A percentile compares a stretch with the other conserved stretches of the same genome.
These are phyloP conservation scores for Didymella arachidicola DNA, from an alignment of 2,329 filamentous ascomycete genomes.

Conservation along the genomic window DNA sequence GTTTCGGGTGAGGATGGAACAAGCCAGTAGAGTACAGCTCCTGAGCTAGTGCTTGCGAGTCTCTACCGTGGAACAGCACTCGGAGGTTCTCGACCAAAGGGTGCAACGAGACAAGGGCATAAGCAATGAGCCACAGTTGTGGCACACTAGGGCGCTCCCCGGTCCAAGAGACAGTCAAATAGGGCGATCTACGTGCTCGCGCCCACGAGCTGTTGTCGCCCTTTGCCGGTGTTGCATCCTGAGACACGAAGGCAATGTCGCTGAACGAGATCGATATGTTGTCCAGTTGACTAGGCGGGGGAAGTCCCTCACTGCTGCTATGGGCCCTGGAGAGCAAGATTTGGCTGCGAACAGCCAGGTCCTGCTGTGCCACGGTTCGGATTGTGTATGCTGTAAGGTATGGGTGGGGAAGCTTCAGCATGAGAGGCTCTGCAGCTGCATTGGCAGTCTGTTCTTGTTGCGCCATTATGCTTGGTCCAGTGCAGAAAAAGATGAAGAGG, in stretches of 20 bases:
- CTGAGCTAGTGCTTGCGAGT: slow-evolving; percentile 47
- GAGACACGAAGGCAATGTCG: slow-evolving; percentile 37
- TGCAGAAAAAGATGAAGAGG: slow-evolving; percentile 9
- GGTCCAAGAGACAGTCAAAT: slow-evolving; percentile 54
- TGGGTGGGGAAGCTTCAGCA: slow-evolving; percentile 49
- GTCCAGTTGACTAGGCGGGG: slow-evolving; percentile 39
- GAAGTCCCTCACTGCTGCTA: slow-evolving; percentile 28
- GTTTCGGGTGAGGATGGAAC: slow-evolving; percentile 52
- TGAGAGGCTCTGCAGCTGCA: slow-evolving; percentile 30
- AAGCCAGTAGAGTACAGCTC: slow-evolving; percentile 56
- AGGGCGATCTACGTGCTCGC: slow-evolving; percentile 55
- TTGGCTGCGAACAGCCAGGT: slow-evolving; percentile 31
- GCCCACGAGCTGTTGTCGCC: slow-evolving; percentile 54
- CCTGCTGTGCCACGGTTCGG: slow-evolving; percentile 32
- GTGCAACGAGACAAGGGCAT: slow-evolving; percentile 55
- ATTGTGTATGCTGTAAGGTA: slow-evolving; percentile 49
- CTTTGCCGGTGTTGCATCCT: slow-evolving; percentile 35
- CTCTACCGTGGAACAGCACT: slow-evolving; percentile 51
- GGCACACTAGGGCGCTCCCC: slow-evolving; percentile 52
- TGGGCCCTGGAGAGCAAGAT: slow-evolving; percentile 32
- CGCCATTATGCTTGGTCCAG: slow-evolving; percentile 27
- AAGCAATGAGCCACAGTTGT: slow-evolving; percentile 58
- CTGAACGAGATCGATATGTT: slow-evolving; percentile 41
- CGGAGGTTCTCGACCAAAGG: slow-evolving; percentile 57
- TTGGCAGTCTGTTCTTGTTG: slow-evolving; percentile 27